Conservation (phyloP, 208 protist species). For the Acanthamoeba polyphaga region DNA sequence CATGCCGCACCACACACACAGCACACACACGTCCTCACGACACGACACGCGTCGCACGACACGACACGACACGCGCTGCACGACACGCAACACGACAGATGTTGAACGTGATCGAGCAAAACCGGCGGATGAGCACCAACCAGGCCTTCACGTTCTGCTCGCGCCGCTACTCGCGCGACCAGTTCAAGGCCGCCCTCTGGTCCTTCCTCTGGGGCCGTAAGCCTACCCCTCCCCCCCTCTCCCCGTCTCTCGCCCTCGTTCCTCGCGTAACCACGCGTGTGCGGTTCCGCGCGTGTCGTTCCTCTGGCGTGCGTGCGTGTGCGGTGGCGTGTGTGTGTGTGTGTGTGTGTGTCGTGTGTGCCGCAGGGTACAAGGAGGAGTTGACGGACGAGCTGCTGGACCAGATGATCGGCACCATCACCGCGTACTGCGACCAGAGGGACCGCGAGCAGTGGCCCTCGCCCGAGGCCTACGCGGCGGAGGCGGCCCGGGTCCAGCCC, state of each 20-base stretch:
- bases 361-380: conserved; percentile 21
- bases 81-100: background rate
- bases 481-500: background rate
- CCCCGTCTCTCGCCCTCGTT: too few species aligned
- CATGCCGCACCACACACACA: background rate
- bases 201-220: conserved; percentile 43
- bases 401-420: background rate
- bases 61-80: too few species aligned
- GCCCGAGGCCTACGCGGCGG: conserved; percentile 1
- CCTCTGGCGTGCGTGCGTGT: too few species aligned
- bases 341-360: background rate
- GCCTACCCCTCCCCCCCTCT: background rate
- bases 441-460: conserved; percentile 19
- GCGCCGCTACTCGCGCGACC: conserved; percentile 12
- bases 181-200: background rate
- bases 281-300: too few species aligned
- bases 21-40: too few species aligned
- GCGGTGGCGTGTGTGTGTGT: too few species aligned
- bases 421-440: background rate
- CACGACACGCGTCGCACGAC: too few species aligned
- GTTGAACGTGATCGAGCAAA: conserved; percentile 44
- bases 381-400: background rate
- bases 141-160: conserved; percentile 40
- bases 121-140: conserved; percentile 30
- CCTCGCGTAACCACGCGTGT: too few species aligned